phyloP scores from a whole-genome alignment of 2,329 filamentous ascomycete genomes.

The Aspergillus persii region DNA sequence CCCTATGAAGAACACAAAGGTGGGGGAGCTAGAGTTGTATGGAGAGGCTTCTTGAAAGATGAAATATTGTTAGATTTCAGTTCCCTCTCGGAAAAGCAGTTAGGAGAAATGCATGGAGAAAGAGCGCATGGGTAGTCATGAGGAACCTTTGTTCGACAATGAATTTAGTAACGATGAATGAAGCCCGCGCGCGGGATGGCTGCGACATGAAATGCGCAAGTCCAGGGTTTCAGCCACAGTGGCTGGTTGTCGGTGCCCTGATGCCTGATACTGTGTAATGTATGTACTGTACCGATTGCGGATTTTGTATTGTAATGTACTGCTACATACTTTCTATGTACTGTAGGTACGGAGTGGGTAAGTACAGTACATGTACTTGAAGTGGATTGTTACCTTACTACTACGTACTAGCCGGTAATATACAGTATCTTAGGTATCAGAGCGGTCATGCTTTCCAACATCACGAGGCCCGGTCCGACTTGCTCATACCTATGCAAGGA shows the following conservation, averaged over 20 bases:
- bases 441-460: background rate
- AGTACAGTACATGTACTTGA: background rate
- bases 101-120: background rate
- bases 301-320: background rate
- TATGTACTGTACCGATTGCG: too few relatives aligned
- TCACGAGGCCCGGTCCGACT: background rate
- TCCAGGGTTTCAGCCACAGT: conserved; percentile 13
- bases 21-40: background rate
- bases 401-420: background rate
- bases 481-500: too few relatives aligned
- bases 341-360: too few relatives aligned
- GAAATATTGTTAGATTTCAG: background rate
- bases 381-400: too few relatives aligned
- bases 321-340: background rate
- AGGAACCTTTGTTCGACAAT: background rate
- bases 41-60: background rate
- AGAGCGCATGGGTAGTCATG: background rate
- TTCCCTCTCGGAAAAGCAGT: background rate
- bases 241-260: conserved; percentile 16
- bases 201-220: conserved; percentile 21
- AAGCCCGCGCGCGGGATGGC: conserved; percentile 8
- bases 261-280: conserved; percentile 11
- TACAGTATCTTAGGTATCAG: too few relatives aligned
- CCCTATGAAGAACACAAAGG: background rate
- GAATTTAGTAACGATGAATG: conserved; percentile 2